These are phyloP conservation scores for Stachybotrys elegans DNA, from an alignment of 2,329 filamentous ascomycete species.

Conservation along the genomic window DNA sequence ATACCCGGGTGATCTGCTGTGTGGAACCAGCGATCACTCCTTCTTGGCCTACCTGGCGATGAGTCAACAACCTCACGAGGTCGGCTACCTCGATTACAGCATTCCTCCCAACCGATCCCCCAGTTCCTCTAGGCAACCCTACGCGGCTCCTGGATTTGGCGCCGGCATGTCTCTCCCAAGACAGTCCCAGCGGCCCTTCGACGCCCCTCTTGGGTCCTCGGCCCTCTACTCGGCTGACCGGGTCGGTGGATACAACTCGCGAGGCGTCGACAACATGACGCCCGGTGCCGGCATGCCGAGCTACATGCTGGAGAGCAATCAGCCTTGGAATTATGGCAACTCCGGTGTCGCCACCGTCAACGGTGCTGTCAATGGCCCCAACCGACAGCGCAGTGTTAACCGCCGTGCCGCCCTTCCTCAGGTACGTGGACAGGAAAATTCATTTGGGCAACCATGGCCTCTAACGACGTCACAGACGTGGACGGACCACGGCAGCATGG, in stretches of 20 bases:
- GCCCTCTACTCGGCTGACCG: constrained; percentile 69
- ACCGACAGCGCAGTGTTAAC: constrained; percentile 50
- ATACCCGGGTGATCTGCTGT: constrained; percentile 14
- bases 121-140: constrained; percentile 61
- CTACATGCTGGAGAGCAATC: constrained; percentile 62
- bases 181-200: constrained; percentile 69
- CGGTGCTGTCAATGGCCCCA: constrained; percentile 60
- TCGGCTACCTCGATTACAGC: constrained; percentile 66
- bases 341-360: constrained; percentile 59
- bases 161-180: constrained; percentile 36
- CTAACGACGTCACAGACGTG: constrained; percentile 38
- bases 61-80: constrained; percentile 53
- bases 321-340: constrained; percentile 72
- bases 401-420: constrained; percentile 63
- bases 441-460: too few relatives aligned
- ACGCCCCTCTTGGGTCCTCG: constrained; percentile 58
- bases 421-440: too few relatives aligned
- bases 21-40: constrained; percentile 14
- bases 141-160: constrained; percentile 46
- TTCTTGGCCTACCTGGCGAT: constrained; percentile 21
- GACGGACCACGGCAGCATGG: constrained; percentile 43
- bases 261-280: constrained; percentile 47
- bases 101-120: constrained; percentile 58
- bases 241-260: constrained; percentile 52
- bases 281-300: constrained; percentile 34